These are phyloP conservation scores for Bertia moriformis DNA, from an alignment of 2,329 filamentous ascomycete species.

Conservation along the genomic window DNA sequence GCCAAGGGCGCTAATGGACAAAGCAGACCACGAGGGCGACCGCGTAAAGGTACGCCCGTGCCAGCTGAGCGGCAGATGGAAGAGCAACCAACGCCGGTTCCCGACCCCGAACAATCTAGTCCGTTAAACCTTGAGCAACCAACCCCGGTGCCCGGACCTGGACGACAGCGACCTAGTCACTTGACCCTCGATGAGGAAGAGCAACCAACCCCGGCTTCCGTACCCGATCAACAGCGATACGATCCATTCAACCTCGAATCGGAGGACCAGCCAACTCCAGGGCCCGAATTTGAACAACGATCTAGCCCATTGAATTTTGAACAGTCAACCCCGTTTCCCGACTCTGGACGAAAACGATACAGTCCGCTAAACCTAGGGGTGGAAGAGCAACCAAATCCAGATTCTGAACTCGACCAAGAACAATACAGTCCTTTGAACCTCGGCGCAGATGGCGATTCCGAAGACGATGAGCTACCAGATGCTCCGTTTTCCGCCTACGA, in stretches of 20 bases:
- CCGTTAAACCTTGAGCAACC: too few species aligned
- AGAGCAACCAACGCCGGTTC: too few species aligned
- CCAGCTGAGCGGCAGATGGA: constrained; percentile 7
- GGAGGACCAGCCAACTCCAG: not conserved
- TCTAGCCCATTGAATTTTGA: not conserved
- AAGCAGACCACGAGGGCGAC: constrained; percentile 19
- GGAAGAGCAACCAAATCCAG: not conserved
- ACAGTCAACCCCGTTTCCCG: too few species aligned
- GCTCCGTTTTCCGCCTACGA: not conserved
- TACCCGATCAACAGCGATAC: too few species aligned
- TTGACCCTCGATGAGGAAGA: too few species aligned
- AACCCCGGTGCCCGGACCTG: too few species aligned
- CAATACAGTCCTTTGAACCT: not conserved
- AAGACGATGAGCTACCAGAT: not conserved
- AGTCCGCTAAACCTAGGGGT: too few species aligned
- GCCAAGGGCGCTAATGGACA: constrained; percentile 11
- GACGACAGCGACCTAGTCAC: too few species aligned
- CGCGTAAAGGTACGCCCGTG: constrained; percentile 16
- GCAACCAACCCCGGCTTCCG: too few species aligned
- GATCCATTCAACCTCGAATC: too few species aligned
- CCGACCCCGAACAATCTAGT: too few species aligned
- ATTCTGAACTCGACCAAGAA: not conserved
- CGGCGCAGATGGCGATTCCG: not conserved
- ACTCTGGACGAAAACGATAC: too few species aligned
- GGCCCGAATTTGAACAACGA: not conserved